Percentiles rank a stretch among this genome's conserved stretches.
Conservation (phyloP, 1,139 yeast species). For the Zygosaccharomyces pseudobailii region DNA sequence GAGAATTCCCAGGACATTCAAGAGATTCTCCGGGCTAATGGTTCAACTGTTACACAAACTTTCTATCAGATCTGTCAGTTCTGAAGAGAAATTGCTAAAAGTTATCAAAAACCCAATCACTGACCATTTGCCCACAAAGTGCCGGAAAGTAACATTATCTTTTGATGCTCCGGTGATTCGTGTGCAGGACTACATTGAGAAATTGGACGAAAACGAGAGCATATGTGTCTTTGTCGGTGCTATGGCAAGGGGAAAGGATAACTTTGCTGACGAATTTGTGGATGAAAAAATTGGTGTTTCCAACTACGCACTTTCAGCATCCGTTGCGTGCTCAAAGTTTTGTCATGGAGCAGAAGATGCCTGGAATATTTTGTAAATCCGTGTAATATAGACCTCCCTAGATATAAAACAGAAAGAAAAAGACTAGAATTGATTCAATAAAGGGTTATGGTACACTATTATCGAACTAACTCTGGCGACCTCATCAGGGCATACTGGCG, state of each 20-base stretch:
- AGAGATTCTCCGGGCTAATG: conserved; percentile 96
- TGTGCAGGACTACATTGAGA: conserved; percentile 82
- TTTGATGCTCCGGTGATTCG: conserved; percentile 85
- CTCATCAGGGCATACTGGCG: not conserved
- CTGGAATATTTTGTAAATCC: conserved; percentile 67
- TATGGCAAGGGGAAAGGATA: conserved; percentile 98
- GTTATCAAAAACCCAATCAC: conserved; percentile 96
- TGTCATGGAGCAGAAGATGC: conserved; percentile 99
- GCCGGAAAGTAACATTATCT: conserved; percentile 90
- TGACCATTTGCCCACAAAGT: conserved; percentile 92
- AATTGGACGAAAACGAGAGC: conserved; percentile 82
- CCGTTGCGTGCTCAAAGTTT: conserved; percentile 96
- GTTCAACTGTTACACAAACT: conserved; percentile 90
- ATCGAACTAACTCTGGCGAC: not conserved
- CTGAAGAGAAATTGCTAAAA: conserved; percentile 87
- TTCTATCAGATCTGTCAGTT: conserved; percentile 88
- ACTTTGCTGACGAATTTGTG: conserved; percentile 92
- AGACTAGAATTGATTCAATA: not conserved
- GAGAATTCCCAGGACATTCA: conserved; percentile 95
- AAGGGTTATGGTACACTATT: no score
- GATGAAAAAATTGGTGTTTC: conserved; percentile 96
- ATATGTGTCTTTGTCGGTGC: conserved; percentile 98
- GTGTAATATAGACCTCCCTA: conserved; percentile 2
- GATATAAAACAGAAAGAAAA: not conserved
- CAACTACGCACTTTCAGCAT: conserved; percentile 91